Evolutionary conservation across 176 grass and related monocot genomes (phyloP), one percentile per base, ranked within the genome.

Genomic region (Calamus simplicifolius): DNA sequence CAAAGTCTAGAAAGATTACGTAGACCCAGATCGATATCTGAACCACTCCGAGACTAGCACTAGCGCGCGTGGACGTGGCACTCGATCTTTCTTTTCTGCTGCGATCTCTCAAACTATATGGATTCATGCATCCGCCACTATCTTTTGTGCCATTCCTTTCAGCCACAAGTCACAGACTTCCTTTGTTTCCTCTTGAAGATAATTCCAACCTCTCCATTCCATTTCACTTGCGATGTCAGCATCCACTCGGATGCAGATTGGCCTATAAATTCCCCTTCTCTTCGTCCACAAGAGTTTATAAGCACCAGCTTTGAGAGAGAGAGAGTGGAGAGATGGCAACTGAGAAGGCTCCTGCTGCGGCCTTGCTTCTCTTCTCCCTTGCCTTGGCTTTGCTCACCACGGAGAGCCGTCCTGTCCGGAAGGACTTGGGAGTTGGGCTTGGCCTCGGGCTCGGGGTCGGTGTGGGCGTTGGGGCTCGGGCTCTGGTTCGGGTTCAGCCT

Each of bases 361-460:
- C 58, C 21, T 5, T 76, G 50, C 17, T 82, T 53, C 16, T 74
- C 43, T 52, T 61, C 0, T 17, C 59, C 28, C n/a, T 62, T 3
- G 48, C 57, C 54, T 60, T 48, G 7, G 28, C 58, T 5, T 2
- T 67, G 2, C 54, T 25, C 1, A 13, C 18, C n/a, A 78, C 56
- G 0, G 66, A 77, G 55, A 68, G 73, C 62, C 79, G 82, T 4
- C 75, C 69, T 7, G 73, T 59, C 18, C 65, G 86, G 69, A 89
- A 81, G 67, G 54, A 38, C 31, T 2, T 43, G 35, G 35, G n/a
- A n/a, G n/a, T n/a, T n/a, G n/a, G n/a, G n/a, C n/a, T n/a, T n/a
- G n/a, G n/a, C n/a, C n/a, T n/a, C n/a, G n/a, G n/a, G n/a, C n/a
- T n/a, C n/a, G n/a, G n/a, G n/a, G n/a, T n/a, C n/a, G n/a, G n/a